A percentile compares a stretch with the other conserved stretches of the same genome.
Evolutionary conservation across 371 early-diverging fungal genomes (phyloP).

Genomic region (Mortierella sp.): DNA sequence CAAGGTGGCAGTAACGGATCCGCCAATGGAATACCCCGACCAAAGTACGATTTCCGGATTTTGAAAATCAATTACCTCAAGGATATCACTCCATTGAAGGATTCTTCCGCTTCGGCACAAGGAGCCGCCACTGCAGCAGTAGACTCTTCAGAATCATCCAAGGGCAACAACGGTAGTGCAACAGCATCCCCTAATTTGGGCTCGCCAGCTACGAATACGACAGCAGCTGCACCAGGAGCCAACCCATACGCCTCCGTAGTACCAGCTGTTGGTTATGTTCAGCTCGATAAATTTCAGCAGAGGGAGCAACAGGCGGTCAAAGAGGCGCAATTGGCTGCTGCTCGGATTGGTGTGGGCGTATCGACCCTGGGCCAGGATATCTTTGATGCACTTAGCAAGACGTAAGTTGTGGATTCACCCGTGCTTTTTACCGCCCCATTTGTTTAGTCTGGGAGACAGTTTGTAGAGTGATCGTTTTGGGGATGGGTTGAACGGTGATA

Average conservation of each 20-base stretch:
- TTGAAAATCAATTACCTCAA: slow-evolving; percentile 71
- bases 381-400: slow-evolving; percentile 85
- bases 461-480: not conserved
- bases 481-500: not conserved
- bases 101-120: not conserved
- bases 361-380: slow-evolving; percentile 80
- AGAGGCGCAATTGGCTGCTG: slow-evolving; percentile 65
- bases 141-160: not conserved
- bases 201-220: slow-evolving; percentile 4
- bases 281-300: slow-evolving; percentile 66
- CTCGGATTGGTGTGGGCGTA: slow-evolving; percentile 86
- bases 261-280: slow-evolving; percentile 57
- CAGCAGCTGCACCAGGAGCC: slow-evolving; percentile 8
- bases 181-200: slow-evolving; percentile 1
- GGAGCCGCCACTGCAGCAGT: not conserved
- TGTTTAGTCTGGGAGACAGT: not conserved
- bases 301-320: slow-evolving; percentile 70
- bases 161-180: slow-evolving; percentile 12
- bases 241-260: slow-evolving; percentile 42
- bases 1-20: slow-evolving; percentile 20
- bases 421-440: not conserved
- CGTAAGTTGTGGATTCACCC: slow-evolving; percentile 57
- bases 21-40: slow-evolving; percentile 12
- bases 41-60: slow-evolving; percentile 61
- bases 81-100: slow-evolving; percentile 55